Conservation (phyloP, 208 protist species). For the Acanthamoeba sp. region DNA sequence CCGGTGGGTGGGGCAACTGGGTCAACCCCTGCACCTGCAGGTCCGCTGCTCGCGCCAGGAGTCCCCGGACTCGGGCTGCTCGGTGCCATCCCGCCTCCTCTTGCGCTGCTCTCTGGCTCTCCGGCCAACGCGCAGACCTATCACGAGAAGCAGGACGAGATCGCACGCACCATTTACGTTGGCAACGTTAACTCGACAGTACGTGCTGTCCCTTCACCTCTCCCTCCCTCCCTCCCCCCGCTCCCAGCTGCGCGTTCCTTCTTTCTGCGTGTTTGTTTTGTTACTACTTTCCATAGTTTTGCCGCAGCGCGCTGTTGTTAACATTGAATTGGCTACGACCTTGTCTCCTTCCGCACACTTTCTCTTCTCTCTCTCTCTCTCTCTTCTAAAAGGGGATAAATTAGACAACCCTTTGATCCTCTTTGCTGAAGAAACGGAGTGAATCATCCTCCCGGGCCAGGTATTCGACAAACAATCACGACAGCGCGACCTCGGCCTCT, state of each 20-base stretch:
- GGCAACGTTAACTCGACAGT: constrained; percentile 57
- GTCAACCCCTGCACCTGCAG: no score
- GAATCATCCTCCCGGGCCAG: no score
- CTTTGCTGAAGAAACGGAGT: no score
- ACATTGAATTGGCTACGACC: no score
- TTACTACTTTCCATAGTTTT: no score
- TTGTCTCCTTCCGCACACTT: no score
- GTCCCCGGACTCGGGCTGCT: neutral
- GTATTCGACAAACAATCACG: no score
- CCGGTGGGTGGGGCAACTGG: neutral
- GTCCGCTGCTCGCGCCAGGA: neutral
- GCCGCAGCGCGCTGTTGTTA: no score
- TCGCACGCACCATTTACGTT: constrained; percentile 50
- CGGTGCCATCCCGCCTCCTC: neutral
- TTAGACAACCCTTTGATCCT: no score
- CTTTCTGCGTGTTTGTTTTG: no score
- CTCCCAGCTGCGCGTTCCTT: neutral
- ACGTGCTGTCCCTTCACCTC: neutral
- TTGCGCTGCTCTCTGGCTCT: neutral
- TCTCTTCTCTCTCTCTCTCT: neutral
- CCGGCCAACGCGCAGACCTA: constrained; percentile 4
- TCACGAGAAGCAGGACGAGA: constrained; percentile 41
- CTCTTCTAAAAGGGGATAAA: neutral
- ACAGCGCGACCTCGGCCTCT: neutral
- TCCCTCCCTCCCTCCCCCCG: neutral